Evolutionary conservation across 352 stramenopile genomes (phyloP).

Genomic region (Globisporangium nagaii): DNA sequence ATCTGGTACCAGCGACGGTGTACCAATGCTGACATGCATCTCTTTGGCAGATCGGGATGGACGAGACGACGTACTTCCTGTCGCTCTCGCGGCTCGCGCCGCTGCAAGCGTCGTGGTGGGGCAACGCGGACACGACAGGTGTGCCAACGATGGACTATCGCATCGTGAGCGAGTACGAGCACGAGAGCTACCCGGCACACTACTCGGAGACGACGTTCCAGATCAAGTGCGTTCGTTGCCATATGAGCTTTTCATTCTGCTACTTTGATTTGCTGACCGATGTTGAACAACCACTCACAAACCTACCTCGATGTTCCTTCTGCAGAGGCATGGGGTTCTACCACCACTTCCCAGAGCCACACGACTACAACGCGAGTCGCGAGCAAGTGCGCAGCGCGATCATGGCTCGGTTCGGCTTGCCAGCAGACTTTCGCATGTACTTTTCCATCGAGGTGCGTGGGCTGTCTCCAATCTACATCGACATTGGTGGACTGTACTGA

Average conservation of each 20-base stretch:
- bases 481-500: no score
- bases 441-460: constrained; percentile 58
- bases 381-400: constrained; percentile 40
- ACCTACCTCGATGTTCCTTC: background rate
- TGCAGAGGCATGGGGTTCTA: constrained; percentile 65
- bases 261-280: no score
- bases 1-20: background rate
- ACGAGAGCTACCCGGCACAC: constrained; percentile 32
- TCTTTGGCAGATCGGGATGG: constrained; percentile 52
- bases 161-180: constrained; percentile 62
- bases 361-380: constrained; percentile 29
- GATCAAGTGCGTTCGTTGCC: constrained; percentile 45
- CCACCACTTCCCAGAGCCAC: constrained; percentile 32
- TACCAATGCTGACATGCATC: background rate
- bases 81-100: constrained; percentile 58
- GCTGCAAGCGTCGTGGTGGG: constrained; percentile 72
- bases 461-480: no score
- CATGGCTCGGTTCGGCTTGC: constrained; percentile 52
- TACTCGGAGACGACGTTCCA: constrained; percentile 49
- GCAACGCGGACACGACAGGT: constrained; percentile 65
- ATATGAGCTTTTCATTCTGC: background rate
- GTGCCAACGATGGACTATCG: constrained; percentile 66
- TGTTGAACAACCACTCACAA: no score
- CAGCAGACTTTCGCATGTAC: constrained; percentile 53
- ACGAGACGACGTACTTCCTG: constrained; percentile 76